A percentile compares a stretch with the other conserved stretches of the same genome.
Evolutionary conservation across 495 filamentous ascomycete species (phyloP).

Genomic region (Tuber microsphaerosporum): DNA sequence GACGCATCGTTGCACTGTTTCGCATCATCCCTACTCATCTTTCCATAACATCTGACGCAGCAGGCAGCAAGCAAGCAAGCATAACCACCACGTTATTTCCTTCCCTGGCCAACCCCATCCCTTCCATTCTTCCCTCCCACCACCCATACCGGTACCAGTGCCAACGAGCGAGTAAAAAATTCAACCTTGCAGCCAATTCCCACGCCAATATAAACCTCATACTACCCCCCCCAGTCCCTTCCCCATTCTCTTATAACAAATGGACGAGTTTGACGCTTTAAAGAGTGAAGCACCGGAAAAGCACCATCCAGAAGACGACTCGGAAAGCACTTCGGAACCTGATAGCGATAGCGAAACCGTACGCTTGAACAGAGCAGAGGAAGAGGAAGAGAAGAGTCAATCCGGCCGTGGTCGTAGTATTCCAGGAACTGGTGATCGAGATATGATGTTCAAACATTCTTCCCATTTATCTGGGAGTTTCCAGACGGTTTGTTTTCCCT

Average conservation of each 20-base stretch:
- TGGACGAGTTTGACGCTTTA: conserved; percentile 36
- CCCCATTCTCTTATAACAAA: conserved; percentile 21
- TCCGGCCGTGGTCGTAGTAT: conserved; percentile 31
- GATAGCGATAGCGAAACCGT: conserved; percentile 33
- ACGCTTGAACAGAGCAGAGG: conserved; percentile 37
- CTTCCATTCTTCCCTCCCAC: conserved; percentile 41
- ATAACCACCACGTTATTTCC: conserved; percentile 4
- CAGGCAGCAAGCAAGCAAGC: neutral
- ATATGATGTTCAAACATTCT: conserved; percentile 36
- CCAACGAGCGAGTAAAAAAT: neutral
- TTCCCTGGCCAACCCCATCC: conserved; percentile 18
- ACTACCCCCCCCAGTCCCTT: neutral
- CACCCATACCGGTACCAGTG: neutral
- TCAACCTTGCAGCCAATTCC: neutral
- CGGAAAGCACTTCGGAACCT: conserved; percentile 21
- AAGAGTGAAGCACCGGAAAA: conserved; percentile 26
- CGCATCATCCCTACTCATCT: conserved; percentile 2
- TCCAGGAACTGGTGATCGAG: conserved; percentile 24
- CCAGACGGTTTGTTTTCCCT: conserved; percentile 39
- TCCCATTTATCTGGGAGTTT: conserved; percentile 32
- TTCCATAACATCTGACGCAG: neutral
- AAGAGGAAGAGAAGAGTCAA: conserved; percentile 40
- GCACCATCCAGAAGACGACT: conserved; percentile 39
- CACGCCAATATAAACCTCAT: neutral
- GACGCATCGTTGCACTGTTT: neutral